phyloP scores from a whole-genome alignment of 192 early-diverging fungal genomes.

The Coemansia sp. region DNA sequence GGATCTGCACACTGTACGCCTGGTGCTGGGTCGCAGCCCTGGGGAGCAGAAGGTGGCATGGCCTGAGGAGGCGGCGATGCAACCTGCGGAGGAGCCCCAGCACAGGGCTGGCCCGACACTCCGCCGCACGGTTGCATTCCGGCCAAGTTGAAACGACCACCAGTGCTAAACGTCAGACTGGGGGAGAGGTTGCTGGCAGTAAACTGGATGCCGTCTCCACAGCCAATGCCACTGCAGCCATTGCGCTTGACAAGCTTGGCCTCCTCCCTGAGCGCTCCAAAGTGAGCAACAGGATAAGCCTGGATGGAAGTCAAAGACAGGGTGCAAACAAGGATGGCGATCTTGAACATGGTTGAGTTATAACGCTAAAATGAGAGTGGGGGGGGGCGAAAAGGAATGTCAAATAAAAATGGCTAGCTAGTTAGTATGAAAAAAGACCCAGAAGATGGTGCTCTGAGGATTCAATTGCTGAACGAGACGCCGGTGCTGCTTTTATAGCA shows the following conservation, averaged over 20 bases:
- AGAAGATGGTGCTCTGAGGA: slow-evolving; percentile 24
- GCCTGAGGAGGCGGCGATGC: background rate
- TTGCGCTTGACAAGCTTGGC: slow-evolving; percentile 5
- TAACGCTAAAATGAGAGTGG: background rate
- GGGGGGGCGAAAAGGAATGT: background rate
- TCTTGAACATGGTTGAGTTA: slow-evolving; percentile 26
- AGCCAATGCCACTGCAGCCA: slow-evolving; percentile 10
- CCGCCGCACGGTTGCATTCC: background rate
- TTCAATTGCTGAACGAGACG: background rate
- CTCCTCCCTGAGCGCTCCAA: background rate
- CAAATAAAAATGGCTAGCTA: background rate
- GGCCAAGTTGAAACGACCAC: slow-evolving; percentile 2
- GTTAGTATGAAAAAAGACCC: slow-evolving; percentile 29
- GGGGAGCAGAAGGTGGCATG: background rate
- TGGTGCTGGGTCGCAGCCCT: background rate
- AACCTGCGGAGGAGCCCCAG: background rate
- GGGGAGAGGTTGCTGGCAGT: slow-evolving; percentile 12
- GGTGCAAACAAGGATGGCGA: slow-evolving; percentile 5
- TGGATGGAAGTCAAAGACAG: slow-evolving; percentile 12
- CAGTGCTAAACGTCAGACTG: slow-evolving; percentile 12
- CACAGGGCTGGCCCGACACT: background rate
- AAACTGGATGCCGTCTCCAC: slow-evolving; percentile 6
- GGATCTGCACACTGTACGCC: background rate
- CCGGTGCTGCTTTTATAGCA: slow-evolving; percentile 19
- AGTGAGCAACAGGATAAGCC: slow-evolving; percentile 4